Base-by-base conservation (phyloP, 441 rosid genomes). In the Pelargonium cotyledonis region DNA sequence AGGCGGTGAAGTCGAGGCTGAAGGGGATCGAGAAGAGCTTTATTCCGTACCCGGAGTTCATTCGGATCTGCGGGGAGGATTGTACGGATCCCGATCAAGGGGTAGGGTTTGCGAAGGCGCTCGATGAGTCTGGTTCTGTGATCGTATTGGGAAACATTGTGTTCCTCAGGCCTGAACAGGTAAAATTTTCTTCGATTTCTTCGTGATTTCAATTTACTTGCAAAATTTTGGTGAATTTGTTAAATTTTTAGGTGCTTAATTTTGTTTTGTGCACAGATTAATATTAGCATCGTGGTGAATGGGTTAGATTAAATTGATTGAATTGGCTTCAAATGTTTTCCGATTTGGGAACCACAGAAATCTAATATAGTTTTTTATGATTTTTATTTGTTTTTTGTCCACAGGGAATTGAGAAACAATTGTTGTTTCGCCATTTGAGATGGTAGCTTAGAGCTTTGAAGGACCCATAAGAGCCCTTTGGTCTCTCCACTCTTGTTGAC, bases 121-220 rank as follows among this genome's bases (percentile, higher is more conserved):
- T 94, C 0, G 96, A 91, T 26, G 92, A 91, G 65, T 87, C 95
- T 0, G 95, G 94, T n/a, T 79, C 74, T 71, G 99, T 91, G 58
- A 78, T 94, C 73, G 89, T 94, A 1, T 40, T 91, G 61, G 94
- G 96, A 57, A 80, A 85, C 38, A 71, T 74, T 15, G 99, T 88
- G 65, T 82, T 89, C 68, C 79, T 94, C 12, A 79, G 78, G 38
- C 94, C 97, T 0, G 95, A 91, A 14, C 87, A 89, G 99, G 97
- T 91, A 83, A 43, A 75, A 73, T 41, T 18, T 53, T 47, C 65
- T 46, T 16, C 12, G 1, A 8, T 10, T 15, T 4, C 49, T 9
- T n/a, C 2, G 6, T 29, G 40, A 18, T n/a, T 11, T n/a, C 44
- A 2, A 15, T 63, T 69, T 18, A 41, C 70, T 46, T 58, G 65